phyloP scores from a whole-genome alignment of 139 green algal genomes.

The Microglena sp. region DNA sequence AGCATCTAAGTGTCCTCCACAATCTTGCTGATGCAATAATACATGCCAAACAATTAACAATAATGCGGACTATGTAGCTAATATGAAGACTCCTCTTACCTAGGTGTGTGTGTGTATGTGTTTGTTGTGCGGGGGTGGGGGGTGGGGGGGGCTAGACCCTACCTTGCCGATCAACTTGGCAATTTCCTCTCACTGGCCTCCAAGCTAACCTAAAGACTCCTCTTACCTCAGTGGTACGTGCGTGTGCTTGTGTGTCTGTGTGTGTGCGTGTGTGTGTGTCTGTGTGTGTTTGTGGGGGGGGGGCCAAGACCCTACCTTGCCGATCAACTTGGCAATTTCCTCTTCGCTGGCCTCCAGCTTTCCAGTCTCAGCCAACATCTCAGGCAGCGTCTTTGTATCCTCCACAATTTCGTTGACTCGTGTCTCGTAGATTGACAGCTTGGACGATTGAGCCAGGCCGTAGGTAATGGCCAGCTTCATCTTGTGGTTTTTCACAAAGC shows the following conservation, averaged over 20 bases:
- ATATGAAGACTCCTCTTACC: too few species aligned
- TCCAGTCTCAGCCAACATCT: slow-evolving; percentile 56
- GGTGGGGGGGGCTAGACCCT: too few species aligned
- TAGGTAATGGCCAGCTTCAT: slow-evolving; percentile 47
- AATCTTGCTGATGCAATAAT: too few species aligned
- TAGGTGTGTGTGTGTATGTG: too few species aligned
- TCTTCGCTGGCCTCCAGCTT: slow-evolving; percentile 4
- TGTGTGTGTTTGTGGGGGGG: neutral
- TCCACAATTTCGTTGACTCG: slow-evolving; percentile 52
- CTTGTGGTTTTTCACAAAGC: slow-evolving; percentile 15
- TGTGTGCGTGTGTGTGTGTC: neutral
- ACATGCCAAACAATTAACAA: too few species aligned
- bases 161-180: slow-evolving; percentile 59
- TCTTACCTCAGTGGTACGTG: neutral
- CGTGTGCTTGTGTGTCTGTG: neutral
- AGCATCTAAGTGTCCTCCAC: too few species aligned
- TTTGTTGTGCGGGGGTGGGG: too few species aligned
- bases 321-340: neutral
- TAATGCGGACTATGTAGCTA: too few species aligned
- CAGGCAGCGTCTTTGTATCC: slow-evolving; percentile 43
- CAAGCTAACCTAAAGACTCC: neutral
- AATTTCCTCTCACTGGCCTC: too few species aligned
- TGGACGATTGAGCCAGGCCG: slow-evolving; percentile 35
- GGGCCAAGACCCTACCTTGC: neutral
- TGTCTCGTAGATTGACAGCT: slow-evolving; percentile 52